phyloP scores from a whole-genome alignment of 768 basidiomycete genomes.

The Russula olivacea region DNA sequence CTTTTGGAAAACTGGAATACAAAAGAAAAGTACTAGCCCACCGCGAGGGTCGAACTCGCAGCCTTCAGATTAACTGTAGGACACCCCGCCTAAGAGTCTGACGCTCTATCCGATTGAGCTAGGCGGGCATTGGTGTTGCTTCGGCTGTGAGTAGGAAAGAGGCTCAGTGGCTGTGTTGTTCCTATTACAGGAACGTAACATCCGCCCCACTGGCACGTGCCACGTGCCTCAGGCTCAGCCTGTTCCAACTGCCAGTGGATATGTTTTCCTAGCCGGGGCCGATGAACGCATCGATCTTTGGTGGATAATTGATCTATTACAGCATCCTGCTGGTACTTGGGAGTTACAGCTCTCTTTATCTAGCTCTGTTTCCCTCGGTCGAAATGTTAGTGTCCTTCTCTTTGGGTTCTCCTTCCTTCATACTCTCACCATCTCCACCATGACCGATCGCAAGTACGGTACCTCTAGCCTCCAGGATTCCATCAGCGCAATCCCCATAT shows the following conservation, averaged over 20 bases:
- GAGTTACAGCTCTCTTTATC: background rate
- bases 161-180: background rate
- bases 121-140: constrained; percentile 41
- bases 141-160: background rate
- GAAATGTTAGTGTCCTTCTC: background rate
- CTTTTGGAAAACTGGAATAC: background rate
- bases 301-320: background rate
- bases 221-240: too few relatives aligned
- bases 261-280: background rate
- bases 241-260: too few relatives aligned
- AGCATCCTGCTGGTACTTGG: background rate
- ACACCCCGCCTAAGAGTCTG: constrained; percentile 45
- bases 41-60: constrained; percentile 62
- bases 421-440: constrained; percentile 2
- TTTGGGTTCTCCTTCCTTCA: background rate
- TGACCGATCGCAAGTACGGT: constrained; percentile 6
- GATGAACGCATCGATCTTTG: background rate
- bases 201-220: background rate
- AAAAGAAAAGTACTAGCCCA: constrained; percentile 35
- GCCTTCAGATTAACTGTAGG: constrained; percentile 42
- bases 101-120: constrained; percentile 66
- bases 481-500: background rate
- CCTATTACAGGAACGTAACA: background rate
- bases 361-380: background rate
- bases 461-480: background rate